Percentiles rank a stretch among this genome's conserved stretches.
These are phyloP conservation scores for Penicillium odoratum DNA, from an alignment of 495 filamentous ascomycete species.

Conservation along the genomic window DNA sequence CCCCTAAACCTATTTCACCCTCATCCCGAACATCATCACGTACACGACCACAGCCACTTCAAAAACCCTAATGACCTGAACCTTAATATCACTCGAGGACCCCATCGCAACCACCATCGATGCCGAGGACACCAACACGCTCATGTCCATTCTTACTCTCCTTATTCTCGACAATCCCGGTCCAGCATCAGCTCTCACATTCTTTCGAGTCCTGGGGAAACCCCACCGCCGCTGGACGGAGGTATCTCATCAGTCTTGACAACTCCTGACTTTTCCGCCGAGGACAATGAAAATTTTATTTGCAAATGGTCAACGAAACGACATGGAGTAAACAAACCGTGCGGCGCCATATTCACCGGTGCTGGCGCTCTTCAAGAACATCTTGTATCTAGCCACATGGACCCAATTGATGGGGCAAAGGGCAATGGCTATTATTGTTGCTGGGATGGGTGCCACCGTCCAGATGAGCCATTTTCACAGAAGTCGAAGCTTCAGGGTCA, in stretches of 20 bases:
- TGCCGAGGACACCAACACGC: slow-evolving; percentile 37
- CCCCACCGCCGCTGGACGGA: slow-evolving; percentile 45
- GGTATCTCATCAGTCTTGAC: slow-evolving; percentile 41
- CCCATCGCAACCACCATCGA: slow-evolving; percentile 41
- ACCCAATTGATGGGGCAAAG: slow-evolving; percentile 42
- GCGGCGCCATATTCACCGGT: slow-evolving; percentile 38
- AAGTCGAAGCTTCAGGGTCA: slow-evolving; percentile 53
- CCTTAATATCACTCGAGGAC: slow-evolving; percentile 26
- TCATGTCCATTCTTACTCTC: slow-evolving; percentile 41
- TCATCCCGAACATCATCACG: slow-evolving; percentile 28
- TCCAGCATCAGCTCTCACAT: slow-evolving; percentile 46
- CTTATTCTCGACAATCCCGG: slow-evolving; percentile 44
- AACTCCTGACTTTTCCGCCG: slow-evolving; percentile 37
- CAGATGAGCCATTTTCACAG: slow-evolving; percentile 49
- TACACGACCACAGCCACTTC: slow-evolving; percentile 23
- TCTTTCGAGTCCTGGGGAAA: slow-evolving; percentile 42
- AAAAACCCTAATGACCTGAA: slow-evolving; percentile 33
- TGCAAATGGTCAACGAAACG: slow-evolving; percentile 40
- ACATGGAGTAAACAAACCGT: slow-evolving; percentile 33
- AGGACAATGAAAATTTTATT: slow-evolving; percentile 35
- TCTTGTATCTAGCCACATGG: slow-evolving; percentile 41
- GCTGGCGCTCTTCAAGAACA: slow-evolving; percentile 45
- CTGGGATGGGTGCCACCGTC: slow-evolving; percentile 49
- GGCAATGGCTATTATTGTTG: slow-evolving; percentile 51
- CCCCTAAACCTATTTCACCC: slow-evolving; percentile 34